Conservation (phyloP, 139 green algal species). For the Micromonas commoda region DNA sequence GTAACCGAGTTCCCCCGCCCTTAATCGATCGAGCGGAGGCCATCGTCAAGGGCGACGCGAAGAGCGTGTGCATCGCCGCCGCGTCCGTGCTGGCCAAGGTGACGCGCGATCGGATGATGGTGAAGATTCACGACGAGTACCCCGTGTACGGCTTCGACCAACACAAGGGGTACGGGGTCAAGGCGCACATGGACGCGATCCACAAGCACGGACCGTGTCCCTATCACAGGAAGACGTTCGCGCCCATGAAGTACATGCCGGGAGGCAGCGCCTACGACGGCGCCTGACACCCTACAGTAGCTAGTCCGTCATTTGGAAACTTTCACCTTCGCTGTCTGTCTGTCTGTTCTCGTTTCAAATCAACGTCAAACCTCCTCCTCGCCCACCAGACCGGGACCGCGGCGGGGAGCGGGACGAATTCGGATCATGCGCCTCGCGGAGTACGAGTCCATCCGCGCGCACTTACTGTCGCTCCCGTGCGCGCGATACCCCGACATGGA, state of each 20-base stretch:
- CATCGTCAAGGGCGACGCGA: constrained; percentile 75
- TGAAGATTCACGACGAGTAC: constrained; percentile 55
- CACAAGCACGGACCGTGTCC: constrained; percentile 58
- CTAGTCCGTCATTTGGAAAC: no score
- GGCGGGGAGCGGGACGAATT: no score
- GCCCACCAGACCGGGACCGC: no score
- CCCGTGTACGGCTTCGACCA: constrained; percentile 49
- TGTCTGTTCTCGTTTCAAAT: no score
- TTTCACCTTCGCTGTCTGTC: no score
- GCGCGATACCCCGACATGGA: background rate
- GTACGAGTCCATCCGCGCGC: background rate
- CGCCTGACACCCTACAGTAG: no score
- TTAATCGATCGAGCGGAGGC: constrained; percentile 37
- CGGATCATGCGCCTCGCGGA: background rate
- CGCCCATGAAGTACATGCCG: constrained; percentile 55
- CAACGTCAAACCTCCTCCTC: no score
- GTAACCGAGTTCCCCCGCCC: constrained; percentile 36
- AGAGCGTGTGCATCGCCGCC: constrained; percentile 68
- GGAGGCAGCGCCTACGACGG: background rate
- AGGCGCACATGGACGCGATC: constrained; percentile 66
- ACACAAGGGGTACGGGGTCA: constrained; percentile 66
- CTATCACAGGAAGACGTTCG: constrained; percentile 73
- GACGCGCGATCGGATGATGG: constrained; percentile 82
- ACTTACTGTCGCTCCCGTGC: background rate
- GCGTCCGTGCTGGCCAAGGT: constrained; percentile 90